Base-by-base conservation (phyloP, 305 asterid species). In the Fraxinus ornus region DNA sequence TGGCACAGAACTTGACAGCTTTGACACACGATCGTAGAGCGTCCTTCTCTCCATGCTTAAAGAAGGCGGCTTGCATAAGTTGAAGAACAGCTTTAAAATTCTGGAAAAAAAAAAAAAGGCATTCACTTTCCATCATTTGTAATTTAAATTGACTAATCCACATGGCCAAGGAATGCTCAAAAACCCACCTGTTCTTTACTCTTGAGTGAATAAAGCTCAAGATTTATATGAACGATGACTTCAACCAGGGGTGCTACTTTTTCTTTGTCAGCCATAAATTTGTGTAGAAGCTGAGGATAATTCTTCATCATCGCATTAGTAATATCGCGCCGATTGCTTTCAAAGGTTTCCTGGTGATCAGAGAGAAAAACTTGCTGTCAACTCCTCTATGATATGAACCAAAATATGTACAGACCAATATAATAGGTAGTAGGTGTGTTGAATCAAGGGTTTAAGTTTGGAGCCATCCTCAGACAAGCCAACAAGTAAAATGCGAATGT, bases 41-140 rank as follows among this genome's bases (percentile, higher is more conserved):
- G 88, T 96, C 97, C 90, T 96, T 96, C 84, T 94, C 97, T 60
- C 97, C 93, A 80, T 94, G 95, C 91, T 89, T 96, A 80, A 93
- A 93, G 81, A 96, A 96, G 5, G 98, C 95, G 81, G 89, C 98
- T 91, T 85, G 91, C 83, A 91, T 89, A 78, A 93, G 93, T 82
- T 91, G 90, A 83, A 96, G 93, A 49, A 83, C 87, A 81, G 91
- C 87, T 89, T 89, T 92, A 84, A 96, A 96, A 82, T 89, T 92
- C 99, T 96, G 91, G 3, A 64, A 81, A 60, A 80, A 24, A 15
- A 57, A 81, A 24, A 80, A 24, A 15, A 7, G 62, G 47, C 86
- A 49, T 66, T 72, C 75, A 80, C 47, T 73, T 41, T 21, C 19
- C 75, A 78, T 22, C 33, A 70, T 32, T 71, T 28, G 66, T 80